Evolutionary conservation across 1,284 basidiomycete species (phyloP), one percentile per base, ranked within the genome.

Genomic region (Bondarzewia mesenterica): DNA sequence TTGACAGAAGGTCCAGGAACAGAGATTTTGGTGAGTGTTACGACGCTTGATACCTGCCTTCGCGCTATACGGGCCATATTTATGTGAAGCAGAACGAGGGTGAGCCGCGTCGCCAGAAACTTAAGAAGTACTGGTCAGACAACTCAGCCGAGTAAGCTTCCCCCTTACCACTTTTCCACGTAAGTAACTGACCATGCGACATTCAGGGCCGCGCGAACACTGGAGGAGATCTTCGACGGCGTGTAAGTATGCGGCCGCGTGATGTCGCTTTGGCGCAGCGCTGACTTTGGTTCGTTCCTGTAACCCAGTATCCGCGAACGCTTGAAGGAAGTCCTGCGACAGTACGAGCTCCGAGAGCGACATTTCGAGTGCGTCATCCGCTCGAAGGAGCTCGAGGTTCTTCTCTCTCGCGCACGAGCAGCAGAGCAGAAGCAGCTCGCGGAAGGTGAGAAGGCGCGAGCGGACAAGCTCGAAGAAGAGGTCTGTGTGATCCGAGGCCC

Each of bases 341-440:
- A 90, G 59, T 91, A 91, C 58, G 84, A 91, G 60, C 77, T 89
- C 48, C 82, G 88, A 52, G 88, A 91, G 66, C 81, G 80, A 60
- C 88, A 91, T 71, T 91, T 90, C 56, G 89, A 90, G 66, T 89
- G 86, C 56, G 84, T 91, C 18, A 82, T 91, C 50, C 82, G 88
- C 40, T 90, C 88, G 36, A 91, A 91, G 65, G 89, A 91, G 63
- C 75, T 91, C 20, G 89, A 91, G 60, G 84, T 91, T 6, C 65
- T 91, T 16, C 71, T 91, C 15, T 88, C 88, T 44, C 78, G 86
- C 27, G 89, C 88, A 41, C 79, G 88, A 62, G 83, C 85, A 18
- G 84, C 87, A 8, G 88, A 90, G 58, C 85, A 89, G 63, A 86
- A 83, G 60, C 84, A 89, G 58, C 70, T 89, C 35, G 80, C 80